Evolutionary conservation across 495 filamentous ascomycete genomes (phyloP), one percentile per base, ranked within the genome.

Genomic region (Corynascus novoguineensis): DNA sequence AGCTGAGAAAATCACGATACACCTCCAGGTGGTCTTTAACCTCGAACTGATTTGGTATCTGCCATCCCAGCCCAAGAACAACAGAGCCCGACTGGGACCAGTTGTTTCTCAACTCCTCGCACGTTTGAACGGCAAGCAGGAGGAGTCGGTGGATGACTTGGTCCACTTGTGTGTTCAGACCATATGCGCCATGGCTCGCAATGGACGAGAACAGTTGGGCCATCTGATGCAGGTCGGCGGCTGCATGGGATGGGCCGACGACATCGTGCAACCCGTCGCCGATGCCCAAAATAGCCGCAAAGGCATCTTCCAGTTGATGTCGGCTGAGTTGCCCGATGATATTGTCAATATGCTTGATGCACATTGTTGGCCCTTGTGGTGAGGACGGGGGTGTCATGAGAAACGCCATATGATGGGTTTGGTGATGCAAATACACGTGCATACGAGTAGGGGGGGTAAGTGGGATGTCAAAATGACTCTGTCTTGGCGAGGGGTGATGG

Each of bases 401-500:
- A 9, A 55, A 38, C 22, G 27, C 53, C 53, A 55, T 55, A n/a
- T 1, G 29, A 31, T 12, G 15, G 19, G 32, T 6, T 9, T 55
- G 32, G 44, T 48, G 42, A 48, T 55, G 42, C 10, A 28, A 35
- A 40, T 11, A 14, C 4, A n/a, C 15, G 2, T 55, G 31, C n/a
- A 47, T 19, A 9, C 1, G 29, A 17, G 42, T n/a, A 27, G 24
- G 52, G 52, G 42, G 9, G 52, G 15, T 32, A 31, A 24, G 53
- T 42, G 10, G 17, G 42, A 48, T 29, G 44, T 22, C 31, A 35
- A 38, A 38, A 17, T 4, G 7, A 46, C 24, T 50, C 35, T 35
- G 25, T n/a, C 24, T 57, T 56, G 54, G 53, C 31, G 22, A 24
- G 10, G 35, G 11, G 44, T n/a, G 44, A 46, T 12, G 41, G 29